Conservation (phyloP, 2,329 filamentous ascomycete species). For the Ophiocordyceps camponoti-leonardi region DNA sequence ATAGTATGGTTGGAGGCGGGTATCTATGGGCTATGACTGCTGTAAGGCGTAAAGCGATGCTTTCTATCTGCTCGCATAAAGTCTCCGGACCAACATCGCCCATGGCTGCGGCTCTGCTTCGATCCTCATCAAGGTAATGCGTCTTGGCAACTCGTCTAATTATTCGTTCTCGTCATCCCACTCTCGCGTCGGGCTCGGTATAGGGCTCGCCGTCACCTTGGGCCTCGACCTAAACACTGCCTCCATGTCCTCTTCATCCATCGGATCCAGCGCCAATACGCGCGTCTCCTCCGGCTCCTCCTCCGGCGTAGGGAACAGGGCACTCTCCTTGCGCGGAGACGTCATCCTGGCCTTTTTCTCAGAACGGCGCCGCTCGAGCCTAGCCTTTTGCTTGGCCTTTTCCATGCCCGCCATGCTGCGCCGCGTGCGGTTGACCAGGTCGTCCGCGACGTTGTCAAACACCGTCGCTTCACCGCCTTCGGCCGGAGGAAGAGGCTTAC, state of each 20-base stretch:
- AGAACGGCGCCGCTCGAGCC: slow-evolving; percentile 36
- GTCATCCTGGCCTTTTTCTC: slow-evolving; percentile 26
- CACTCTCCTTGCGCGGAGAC: slow-evolving; percentile 21
- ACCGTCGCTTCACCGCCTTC: background rate
- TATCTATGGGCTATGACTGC: too few species aligned
- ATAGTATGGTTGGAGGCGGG: too few species aligned
- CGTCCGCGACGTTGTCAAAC: slow-evolving; percentile 18
- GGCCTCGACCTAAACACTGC: slow-evolving; percentile 76
- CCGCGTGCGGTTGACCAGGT: slow-evolving; percentile 39
- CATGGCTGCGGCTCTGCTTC: too few species aligned
- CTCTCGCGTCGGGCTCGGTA: slow-evolving; percentile 28
- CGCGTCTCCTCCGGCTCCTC: slow-evolving; percentile 23
- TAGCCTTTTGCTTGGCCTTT: slow-evolving; percentile 41
- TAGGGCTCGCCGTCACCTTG: slow-evolving; percentile 60
- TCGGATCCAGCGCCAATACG: slow-evolving; percentile 49
- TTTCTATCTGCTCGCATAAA: too few species aligned
- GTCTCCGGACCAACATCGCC: too few species aligned
- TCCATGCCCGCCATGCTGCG: slow-evolving; percentile 47
- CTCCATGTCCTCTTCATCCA: slow-evolving; percentile 58
- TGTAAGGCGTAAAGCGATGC: too few species aligned
- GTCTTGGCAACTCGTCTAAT: slow-evolving; percentile 2
- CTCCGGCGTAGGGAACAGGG: slow-evolving; percentile 28
- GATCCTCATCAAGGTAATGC: too few species aligned
- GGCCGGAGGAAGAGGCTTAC: background rate
- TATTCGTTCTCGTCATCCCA: slow-evolving; percentile 6